phyloP scores from a whole-genome alignment of 2,329 filamentous ascomycete species.

The Emmonsia crescens region DNA sequence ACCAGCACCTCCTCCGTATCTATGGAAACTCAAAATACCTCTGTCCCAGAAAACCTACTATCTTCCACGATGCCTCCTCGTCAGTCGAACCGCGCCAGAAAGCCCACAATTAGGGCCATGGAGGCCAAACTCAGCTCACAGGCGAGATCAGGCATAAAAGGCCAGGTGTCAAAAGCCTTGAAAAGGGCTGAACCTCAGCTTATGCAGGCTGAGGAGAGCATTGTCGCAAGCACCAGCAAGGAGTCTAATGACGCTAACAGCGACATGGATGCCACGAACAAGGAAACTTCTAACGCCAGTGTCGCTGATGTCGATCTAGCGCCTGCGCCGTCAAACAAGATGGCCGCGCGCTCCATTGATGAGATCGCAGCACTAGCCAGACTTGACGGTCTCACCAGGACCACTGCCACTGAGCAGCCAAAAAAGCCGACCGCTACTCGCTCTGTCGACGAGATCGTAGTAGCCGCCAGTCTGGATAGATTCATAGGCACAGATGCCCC shows the following conservation, averaged over 20 bases:
- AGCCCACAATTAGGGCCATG: constrained; percentile 22
- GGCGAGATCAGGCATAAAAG: not conserved
- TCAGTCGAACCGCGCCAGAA: constrained; percentile 19
- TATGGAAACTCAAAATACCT: not conserved
- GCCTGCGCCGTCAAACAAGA: not conserved
- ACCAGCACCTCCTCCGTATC: not conserved
- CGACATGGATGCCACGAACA: not conserved
- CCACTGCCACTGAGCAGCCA: not conserved
- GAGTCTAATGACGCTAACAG: not conserved
- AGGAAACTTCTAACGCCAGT: not conserved
- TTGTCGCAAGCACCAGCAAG: not conserved
- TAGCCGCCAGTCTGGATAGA: not conserved
- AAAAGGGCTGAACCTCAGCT: not conserved
- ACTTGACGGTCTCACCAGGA: not conserved
- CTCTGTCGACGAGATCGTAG: not conserved
- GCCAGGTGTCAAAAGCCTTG: not conserved
- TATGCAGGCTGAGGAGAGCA: not conserved
- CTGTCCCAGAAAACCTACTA: not conserved
- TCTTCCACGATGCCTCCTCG: not conserved
- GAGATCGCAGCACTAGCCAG: not conserved
- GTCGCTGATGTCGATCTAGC: not conserved
- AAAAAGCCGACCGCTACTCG: not conserved
- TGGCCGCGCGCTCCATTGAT: not conserved
- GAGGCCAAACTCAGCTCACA: constrained; percentile 15
- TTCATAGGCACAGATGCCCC: not conserved